Base-by-base conservation (phyloP, 257 asterid species). In the Solanum bulbocastanum region DNA sequence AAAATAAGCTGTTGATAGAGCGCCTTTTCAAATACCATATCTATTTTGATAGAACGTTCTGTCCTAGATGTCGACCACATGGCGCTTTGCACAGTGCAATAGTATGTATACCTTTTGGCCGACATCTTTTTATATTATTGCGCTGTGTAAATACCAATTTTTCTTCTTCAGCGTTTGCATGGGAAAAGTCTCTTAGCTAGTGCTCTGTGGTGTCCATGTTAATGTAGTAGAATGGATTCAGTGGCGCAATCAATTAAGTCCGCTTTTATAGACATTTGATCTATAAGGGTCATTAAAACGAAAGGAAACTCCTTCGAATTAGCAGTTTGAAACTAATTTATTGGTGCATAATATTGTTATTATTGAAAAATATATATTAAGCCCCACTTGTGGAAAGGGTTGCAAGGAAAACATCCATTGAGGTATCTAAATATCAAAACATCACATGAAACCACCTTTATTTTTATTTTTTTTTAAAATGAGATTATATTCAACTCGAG, bases 21-120 rank as follows among this genome's bases (percentile, higher is more conserved):
- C 5, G 65, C 25, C 65, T 56, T 56, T 56, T 58, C 25, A 20
- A 22, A 58, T 58, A 18, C 66, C 66, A 20, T 22, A 8, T 20
- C 12, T 58, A 0, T 14, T 0, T 69, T 0, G 23, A 69, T 15
- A 27, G 22, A 6, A 10, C 73, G 23, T 3, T 27, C 23, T 68
- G 0, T 69, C 23, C 14, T 30, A 69, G 75, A 27, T 69, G 22
- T 0, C 39, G 0, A 14, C 22, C 23, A 30, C 39, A 69, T 20
- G 66, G 75, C 0, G 22, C 39, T 30, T 69, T 14, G 11, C 75
- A 69, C 22, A 3, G 75, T 69, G 39, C 23, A 30, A 69, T 69
- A 30, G 37, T 13, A 66, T 25, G 72, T 65, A 25, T 65, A 0
- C 33, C 33, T 0, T 2, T 25, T 25, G 33, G 1, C 23, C 35